phyloP scores from a whole-genome alignment of 139 green algal genomes.

The Mychonastes homosphaera region DNA sequence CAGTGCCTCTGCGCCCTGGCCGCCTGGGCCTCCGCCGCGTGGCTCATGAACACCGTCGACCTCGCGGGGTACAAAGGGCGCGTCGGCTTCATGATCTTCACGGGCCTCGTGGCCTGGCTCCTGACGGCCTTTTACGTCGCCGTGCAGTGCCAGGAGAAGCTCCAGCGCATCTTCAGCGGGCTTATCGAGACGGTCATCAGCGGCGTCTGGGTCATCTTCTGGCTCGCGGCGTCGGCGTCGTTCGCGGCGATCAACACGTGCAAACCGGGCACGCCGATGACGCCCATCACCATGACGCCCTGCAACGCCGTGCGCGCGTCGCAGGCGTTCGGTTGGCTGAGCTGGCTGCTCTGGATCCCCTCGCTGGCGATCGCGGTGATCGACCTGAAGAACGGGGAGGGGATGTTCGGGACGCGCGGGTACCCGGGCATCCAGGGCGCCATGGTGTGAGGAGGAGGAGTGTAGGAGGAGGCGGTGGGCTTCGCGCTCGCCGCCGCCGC shows the following conservation, averaged over 20 bases:
- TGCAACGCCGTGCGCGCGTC: slow-evolving; percentile 11
- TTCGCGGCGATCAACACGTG: slow-evolving; percentile 10
- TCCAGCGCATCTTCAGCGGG: slow-evolving; percentile 15
- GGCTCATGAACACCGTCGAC: slow-evolving; percentile 1
- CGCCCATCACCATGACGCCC: not conserved
- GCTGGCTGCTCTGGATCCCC: slow-evolving; percentile 18
- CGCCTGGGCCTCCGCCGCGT: slow-evolving; percentile 14
- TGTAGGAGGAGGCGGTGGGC: too few species aligned
- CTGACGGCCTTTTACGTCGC: slow-evolving; percentile 10
- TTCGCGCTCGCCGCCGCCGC: too few species aligned
- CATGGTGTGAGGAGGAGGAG: too few species aligned
- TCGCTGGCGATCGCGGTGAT: slow-evolving; percentile 9
- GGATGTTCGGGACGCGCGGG: too few species aligned
- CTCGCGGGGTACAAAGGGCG: not conserved
- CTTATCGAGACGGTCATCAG: slow-evolving; percentile 10
- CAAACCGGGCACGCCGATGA: too few species aligned
- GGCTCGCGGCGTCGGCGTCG: slow-evolving; percentile 9
- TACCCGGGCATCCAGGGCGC: too few species aligned
- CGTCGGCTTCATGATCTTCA: slow-evolving; percentile 22
- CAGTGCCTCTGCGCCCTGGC: slow-evolving; percentile 14
- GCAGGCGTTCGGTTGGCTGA: slow-evolving; percentile 20
- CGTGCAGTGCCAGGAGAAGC: slow-evolving; percentile 14
- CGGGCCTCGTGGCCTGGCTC: slow-evolving; percentile 13
- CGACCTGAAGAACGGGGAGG: slow-evolving; percentile 16
- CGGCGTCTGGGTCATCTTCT: slow-evolving; percentile 21